Base-by-base conservation (phyloP, 768 basidiomycete species). In the Phylloporus arenicola region DNA sequence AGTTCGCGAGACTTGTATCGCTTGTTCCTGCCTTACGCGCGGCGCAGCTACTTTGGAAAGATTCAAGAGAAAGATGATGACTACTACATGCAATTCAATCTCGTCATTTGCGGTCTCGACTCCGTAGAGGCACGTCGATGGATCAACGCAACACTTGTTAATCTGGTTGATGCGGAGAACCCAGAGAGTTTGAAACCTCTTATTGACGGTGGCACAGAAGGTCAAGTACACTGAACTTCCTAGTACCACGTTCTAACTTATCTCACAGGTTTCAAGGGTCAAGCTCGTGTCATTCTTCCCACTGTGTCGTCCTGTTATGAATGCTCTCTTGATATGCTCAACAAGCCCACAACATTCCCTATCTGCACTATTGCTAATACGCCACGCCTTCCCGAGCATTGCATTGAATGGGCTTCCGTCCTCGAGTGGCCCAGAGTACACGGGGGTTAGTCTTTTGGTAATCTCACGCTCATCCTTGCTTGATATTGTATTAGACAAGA, bases 351-450 rank as follows among this genome's bases (percentile, higher is more conserved):
- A 35, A 87, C 86, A 12, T 99, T 94, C 67, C 96, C 96, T 2
- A 97, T 99, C 48, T 99, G 96, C 65, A 99, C 96, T 6, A 98
- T 99, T 57, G 95, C 96, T 51, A 98, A 98, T 64, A 99, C 96
- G 0, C 96, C 96, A 24, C 88, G 96, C 50, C 76, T 97, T 20
- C 96, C 96, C 1, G 96, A 99, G 62, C 96, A 99, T 62, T 98
- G 96, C 64, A 97, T 99, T 60, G 96, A 98, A 70, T 99, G 96
- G 96, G 96, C 96, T 0, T 94, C 91, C 35, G 96, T 98, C 11
- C 75, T 99, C 19, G 94, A 99, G 68, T 99, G 96, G 96, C 95
- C 96, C n/a, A 81, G 83, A 43, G 83, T 92, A 2, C 84, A 88
- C 54, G 88, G 87, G 66, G 91, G 94, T 93, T 47, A 54, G 74